A percentile compares a stretch with the other conserved stretches of the same genome.
Conservation (phyloP, 345 rosid species). For the Rhodamnia argentea region DNA sequence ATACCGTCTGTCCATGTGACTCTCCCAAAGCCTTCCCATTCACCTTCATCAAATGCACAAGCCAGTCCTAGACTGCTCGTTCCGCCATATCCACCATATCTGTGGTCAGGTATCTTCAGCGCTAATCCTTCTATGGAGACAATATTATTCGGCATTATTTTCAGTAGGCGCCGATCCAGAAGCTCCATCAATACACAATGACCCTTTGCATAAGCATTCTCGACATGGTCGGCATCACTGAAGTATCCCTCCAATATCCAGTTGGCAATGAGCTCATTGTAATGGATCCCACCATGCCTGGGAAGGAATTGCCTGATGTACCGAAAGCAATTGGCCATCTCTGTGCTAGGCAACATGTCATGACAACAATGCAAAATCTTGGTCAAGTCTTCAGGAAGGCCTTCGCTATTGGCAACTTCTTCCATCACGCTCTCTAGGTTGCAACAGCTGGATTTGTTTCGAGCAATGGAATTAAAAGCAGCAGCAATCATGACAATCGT, state of each 20-base stretch:
- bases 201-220: constrained; percentile 31
- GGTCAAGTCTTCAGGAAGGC: background rate
- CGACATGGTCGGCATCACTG: constrained; percentile 21
- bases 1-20: constrained; percentile 33
- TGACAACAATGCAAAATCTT: background rate
- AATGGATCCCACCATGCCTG: constrained; percentile 28
- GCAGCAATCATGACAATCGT: constrained; percentile 12
- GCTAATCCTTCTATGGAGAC: constrained; percentile 27
- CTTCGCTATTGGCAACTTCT: background rate
- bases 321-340: constrained; percentile 30
- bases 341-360: background rate
- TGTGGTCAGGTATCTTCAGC: constrained; percentile 7
- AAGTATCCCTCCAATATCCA: constrained; percentile 66
- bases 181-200: constrained; percentile 39
- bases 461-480: constrained; percentile 6
- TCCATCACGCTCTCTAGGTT: background rate
- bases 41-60: constrained; percentile 1
- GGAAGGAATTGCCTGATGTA: constrained; percentile 25
- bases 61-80: constrained; percentile 24
- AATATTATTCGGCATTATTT: constrained; percentile 34
- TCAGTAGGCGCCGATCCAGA: constrained; percentile 29
- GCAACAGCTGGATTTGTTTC: background rate
- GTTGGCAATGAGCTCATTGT: constrained; percentile 38
- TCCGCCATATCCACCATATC: constrained; percentile 10
- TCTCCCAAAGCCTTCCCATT: constrained; percentile 25